A percentile compares a stretch with the other conserved stretches of the same genome.
phyloP scores from a whole-genome alignment of 148 eudicot genomes.

The Arbutus unedo region DNA sequence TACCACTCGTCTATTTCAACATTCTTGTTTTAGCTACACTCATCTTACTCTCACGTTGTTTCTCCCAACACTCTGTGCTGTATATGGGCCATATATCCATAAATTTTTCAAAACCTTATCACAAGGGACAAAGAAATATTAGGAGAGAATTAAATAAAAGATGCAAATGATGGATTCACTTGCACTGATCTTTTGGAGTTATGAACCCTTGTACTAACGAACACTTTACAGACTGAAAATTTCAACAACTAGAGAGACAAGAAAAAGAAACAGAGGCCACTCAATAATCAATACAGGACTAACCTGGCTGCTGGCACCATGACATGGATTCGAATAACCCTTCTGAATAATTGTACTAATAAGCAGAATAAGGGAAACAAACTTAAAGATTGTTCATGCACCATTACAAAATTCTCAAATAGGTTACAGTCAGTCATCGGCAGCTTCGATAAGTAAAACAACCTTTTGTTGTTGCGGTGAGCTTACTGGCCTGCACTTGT shows the following conservation, averaged over 20 bases:
- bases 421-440: background rate
- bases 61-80: too few species aligned
- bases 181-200: too few species aligned
- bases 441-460: background rate
- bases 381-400: background rate
- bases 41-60: too few species aligned
- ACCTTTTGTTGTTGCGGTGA: constrained; percentile 17
- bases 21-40: too few species aligned
- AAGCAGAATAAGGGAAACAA: background rate
- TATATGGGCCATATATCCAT: too few species aligned
- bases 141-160: too few species aligned
- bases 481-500: constrained; percentile 14
- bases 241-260: background rate
- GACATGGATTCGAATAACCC: background rate
- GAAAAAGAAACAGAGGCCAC: background rate
- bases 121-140: too few species aligned
- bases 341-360: background rate
- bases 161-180: too few species aligned
- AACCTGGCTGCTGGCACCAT: background rate
- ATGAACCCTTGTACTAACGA: background rate
- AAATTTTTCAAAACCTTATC: too few species aligned
- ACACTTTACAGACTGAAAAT: background rate
- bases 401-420: background rate
- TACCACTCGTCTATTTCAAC: too few species aligned
- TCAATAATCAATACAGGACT: background rate